These are phyloP conservation scores for Anethum foeniculum DNA, from an alignment of 140 eudicot species.

Conservation along the genomic window DNA sequence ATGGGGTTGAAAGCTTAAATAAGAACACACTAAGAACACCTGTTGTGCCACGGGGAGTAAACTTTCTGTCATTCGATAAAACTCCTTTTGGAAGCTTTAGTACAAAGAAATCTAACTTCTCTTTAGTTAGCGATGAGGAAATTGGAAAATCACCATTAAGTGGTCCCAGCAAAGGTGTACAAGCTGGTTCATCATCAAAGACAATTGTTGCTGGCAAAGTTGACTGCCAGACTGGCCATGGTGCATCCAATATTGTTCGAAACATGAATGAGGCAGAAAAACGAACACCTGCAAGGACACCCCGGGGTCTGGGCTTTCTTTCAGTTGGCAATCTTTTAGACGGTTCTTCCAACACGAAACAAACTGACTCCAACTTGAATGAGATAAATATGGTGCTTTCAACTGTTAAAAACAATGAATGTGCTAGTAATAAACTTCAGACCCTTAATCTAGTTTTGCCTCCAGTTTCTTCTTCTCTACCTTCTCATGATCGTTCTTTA, in stretches of 20 bases:
- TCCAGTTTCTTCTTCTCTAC: conserved; percentile 3
- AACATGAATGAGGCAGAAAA: background rate
- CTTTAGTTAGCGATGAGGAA: conserved; percentile 2
- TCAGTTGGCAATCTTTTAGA: conserved; percentile 1
- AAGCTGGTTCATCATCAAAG: background rate
- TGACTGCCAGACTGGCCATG: conserved; percentile 6
- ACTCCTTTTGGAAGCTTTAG: conserved; percentile 19
- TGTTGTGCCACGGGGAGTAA: conserved; percentile 49
- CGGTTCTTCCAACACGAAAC: conserved; percentile 2
- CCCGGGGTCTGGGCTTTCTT: background rate
- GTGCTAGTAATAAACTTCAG: conserved; percentile 6
- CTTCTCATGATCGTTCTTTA: background rate
- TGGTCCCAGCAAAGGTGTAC: conserved; percentile 3
- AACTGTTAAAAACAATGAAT: conserved; percentile 2
- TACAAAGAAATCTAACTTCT: conserved; percentile 15
- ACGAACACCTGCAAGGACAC: background rate
- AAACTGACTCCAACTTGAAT: background rate
- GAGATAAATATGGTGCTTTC: background rate
- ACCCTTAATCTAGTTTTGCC: background rate
- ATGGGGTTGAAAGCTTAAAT: conserved; percentile 14
- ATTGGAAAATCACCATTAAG: conserved; percentile 11
- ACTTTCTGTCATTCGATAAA: conserved; percentile 68
- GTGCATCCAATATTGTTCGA: background rate
- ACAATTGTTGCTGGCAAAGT: background rate
- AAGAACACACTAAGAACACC: conserved; percentile 19